Evolutionary conservation across 371 early-diverging fungal genomes (phyloP).

Genomic region (Mucor lusitanicus): DNA sequence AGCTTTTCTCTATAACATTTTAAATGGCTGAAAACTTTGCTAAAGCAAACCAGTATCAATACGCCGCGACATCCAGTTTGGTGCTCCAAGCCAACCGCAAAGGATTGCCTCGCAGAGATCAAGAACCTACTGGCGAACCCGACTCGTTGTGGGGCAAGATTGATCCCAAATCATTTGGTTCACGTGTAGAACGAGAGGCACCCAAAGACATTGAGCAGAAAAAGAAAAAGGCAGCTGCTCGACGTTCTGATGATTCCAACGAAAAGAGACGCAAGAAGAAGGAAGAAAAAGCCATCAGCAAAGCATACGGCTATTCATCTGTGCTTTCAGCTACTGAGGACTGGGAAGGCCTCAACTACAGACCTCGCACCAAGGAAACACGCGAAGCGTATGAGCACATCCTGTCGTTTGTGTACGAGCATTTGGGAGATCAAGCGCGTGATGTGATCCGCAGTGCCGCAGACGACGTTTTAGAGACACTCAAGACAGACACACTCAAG

Average conservation of each 20-base stretch:
- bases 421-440: slow-evolving; percentile 87
- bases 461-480: slow-evolving; percentile 79
- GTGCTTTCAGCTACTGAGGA: slow-evolving; percentile 93
- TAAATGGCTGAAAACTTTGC: slow-evolving; percentile 79
- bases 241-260: slow-evolving; percentile 46
- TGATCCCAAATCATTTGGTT: slow-evolving; percentile 85
- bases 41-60: slow-evolving; percentile 82
- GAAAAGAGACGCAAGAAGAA: slow-evolving; percentile 59
- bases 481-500: slow-evolving; percentile 84
- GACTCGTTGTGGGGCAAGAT: slow-evolving; percentile 90
- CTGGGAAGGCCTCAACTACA: slow-evolving; percentile 84
- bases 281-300: slow-evolving; percentile 62
- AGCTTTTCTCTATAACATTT: neutral
- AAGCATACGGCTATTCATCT: slow-evolving; percentile 77
- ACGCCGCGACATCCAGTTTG: slow-evolving; percentile 92
- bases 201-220: slow-evolving; percentile 69
- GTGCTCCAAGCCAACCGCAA: slow-evolving; percentile 91
- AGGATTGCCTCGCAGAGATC: slow-evolving; percentile 80
- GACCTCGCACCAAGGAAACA: slow-evolving; percentile 94
- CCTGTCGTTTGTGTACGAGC: slow-evolving; percentile 76
- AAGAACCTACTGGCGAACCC: slow-evolving; percentile 96
- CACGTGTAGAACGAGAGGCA: slow-evolving; percentile 71
- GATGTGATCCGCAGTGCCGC: slow-evolving; percentile 91
- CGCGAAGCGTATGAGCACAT: slow-evolving; percentile 89
- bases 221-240: slow-evolving; percentile 59